Base-by-base conservation (phyloP, 2,329 filamentous ascomycete species). In the Ciborinia camelliae region DNA sequence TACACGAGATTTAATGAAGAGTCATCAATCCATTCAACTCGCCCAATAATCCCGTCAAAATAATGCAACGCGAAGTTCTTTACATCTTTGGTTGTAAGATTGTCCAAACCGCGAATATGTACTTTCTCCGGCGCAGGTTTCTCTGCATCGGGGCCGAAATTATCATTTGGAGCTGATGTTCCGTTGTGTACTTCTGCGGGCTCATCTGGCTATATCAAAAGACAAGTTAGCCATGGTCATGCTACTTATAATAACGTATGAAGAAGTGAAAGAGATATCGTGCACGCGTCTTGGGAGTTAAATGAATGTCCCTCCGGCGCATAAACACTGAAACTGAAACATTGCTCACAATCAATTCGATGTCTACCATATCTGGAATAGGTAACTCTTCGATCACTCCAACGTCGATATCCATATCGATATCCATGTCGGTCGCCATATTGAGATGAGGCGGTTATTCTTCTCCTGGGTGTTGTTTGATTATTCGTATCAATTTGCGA, bases 11-110 rank as follows among this genome's bases (percentile, higher is more conserved):
- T 98, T 68, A 92, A 91, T 0, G 92, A 94, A 8, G 86, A 88
- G 76, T 99, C 95, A 75, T 98, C 91, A 70, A 99, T 92, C 95
- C 95, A 99, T 78, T 98, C 92, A 68, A 97, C 81, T 67, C 85
- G 83, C 64, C 84, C 80, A 64, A 87, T 80, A 63, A 82, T 80
- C 18, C 77, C 75, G 43, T 81, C 79, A 72, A 84, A 92, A 75
- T 95, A 85, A 68, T 90, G 83, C 55, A 81, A 78, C 10, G 91
- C 85, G 72, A 92, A 97, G 66, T 84, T 81, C 71, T 90, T 88
- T 71, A 98, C 89, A 68, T 97, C 87, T 63, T 86, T 83, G 35
- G 92, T 92, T 39, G 89, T 91, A 74, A 98, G 81, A 51, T 89
- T 86, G 73, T 96, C 90, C 4, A 98, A 83, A 26, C 94, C 94